A percentile compares a stretch with the other conserved stretches of the same genome.
Evolutionary conservation across 108 stramenopile species (phyloP).

Genomic region (Aurantiochytrium sp.): DNA sequence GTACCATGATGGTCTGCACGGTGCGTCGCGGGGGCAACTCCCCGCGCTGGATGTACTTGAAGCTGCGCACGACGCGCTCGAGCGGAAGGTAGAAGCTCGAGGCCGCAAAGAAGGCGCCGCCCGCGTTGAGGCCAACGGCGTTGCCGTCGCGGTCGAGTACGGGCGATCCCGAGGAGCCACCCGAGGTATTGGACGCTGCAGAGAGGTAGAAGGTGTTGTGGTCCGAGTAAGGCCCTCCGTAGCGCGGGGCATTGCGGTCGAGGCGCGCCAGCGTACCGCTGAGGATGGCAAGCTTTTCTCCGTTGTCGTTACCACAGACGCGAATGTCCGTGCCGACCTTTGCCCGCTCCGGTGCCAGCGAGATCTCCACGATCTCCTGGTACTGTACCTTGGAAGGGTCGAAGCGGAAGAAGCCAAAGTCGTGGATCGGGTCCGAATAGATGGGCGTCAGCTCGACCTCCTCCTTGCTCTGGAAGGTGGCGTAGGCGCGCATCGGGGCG

Average conservation of each 20-base stretch:
- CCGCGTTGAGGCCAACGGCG: conserved; percentile 53
- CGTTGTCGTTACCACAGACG: conserved; percentile 51
- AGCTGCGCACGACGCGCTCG: conserved; percentile 35
- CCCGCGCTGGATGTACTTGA: background rate
- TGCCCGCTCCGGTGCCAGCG: conserved; percentile 44
- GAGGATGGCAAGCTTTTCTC: conserved; percentile 50
- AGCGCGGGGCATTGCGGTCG: conserved; percentile 47
- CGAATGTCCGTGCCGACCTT: conserved; percentile 52
- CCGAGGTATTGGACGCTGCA: conserved; percentile 40
- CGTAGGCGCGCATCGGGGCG: conserved; percentile 43
- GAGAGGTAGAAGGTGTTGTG: conserved; percentile 40
- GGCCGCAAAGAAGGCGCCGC: conserved; percentile 34
- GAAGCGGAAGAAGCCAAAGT: conserved; percentile 37
- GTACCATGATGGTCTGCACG: conserved; percentile 38
- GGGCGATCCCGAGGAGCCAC: conserved; percentile 44
- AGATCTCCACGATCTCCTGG: conserved; percentile 28
- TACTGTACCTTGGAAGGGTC: conserved; percentile 45
- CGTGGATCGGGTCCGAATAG: conserved; percentile 47
- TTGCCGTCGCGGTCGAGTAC: conserved; percentile 43
- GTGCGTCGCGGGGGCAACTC: conserved; percentile 35
- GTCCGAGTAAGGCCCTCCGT: conserved; percentile 38
- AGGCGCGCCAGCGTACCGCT: conserved; percentile 47
- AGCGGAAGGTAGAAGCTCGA: conserved; percentile 51
- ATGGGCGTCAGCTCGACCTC: conserved; percentile 47
- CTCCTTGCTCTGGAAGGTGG: conserved; percentile 50